phyloP scores from a whole-genome alignment of 1,139 yeast genomes.

The Geotrichum candidum region DNA sequence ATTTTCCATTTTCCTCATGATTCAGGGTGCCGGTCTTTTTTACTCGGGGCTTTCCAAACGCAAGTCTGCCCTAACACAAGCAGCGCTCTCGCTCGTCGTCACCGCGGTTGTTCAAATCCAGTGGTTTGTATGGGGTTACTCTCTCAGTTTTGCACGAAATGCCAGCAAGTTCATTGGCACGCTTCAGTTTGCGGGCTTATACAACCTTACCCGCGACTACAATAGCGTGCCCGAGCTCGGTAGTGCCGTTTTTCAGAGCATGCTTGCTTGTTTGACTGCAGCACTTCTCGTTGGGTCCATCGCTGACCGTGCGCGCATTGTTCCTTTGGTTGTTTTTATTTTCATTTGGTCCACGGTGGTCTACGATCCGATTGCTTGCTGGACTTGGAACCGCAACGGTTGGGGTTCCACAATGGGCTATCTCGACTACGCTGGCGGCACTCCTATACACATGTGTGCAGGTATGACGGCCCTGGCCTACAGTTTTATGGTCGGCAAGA shows the following conservation, averaged over 20 bases:
- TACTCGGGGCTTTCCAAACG: conserved; percentile 57
- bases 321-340: conserved; percentile 50
- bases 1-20: conserved; percentile 13
- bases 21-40: conserved; percentile 40
- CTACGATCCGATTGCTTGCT: conserved; percentile 59
- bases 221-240: conserved; percentile 38
- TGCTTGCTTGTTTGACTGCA: conserved; percentile 49
- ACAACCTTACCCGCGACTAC: conserved; percentile 36
- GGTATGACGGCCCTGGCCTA: conserved; percentile 58
- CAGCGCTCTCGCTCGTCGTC: conserved; percentile 45
- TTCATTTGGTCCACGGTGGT: conserved; percentile 51
- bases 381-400: conserved; percentile 60
- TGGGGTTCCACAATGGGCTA: conserved; percentile 50
- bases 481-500: conserved; percentile 51
- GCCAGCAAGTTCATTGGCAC: conserved; percentile 46
- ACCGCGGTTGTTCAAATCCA: conserved; percentile 44
- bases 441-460: conserved; percentile 55
- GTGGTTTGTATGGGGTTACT: conserved; percentile 50
- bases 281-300: conserved; percentile 53
- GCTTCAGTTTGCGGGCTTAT: conserved; percentile 40
- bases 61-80: conserved; percentile 50
- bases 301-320: conserved; percentile 52
- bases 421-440: conserved; percentile 61
- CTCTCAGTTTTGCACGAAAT: conserved; percentile 42
- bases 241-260: conserved; percentile 30